Percentiles rank a stretch among this genome's conserved stretches.
Evolutionary conservation across 2,329 filamentous ascomycete genomes (phyloP).

Genomic region (Colletotrichum noveboracense): DNA sequence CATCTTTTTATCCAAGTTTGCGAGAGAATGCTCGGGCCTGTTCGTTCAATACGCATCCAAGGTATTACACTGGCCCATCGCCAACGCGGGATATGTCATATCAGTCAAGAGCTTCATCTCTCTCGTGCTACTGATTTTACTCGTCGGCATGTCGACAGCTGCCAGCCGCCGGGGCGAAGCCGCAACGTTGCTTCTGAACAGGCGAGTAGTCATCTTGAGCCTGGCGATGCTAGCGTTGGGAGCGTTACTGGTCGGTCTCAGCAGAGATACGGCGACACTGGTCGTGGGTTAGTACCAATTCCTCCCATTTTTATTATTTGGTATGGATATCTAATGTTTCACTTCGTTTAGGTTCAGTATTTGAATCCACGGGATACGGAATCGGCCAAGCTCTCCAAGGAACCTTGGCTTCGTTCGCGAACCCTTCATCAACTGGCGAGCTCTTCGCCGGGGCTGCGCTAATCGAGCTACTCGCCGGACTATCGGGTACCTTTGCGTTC

Average conservation of each 20-base stretch:
- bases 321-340: not conserved
- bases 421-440: not conserved
- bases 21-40: not conserved
- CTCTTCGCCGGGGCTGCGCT: not conserved
- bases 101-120: not conserved
- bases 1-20: not conserved
- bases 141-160: not conserved
- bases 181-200: not conserved
- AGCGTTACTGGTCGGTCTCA: not conserved
- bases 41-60: not conserved
- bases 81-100: not conserved
- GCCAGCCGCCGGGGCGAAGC: not conserved
- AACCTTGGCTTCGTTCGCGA: not conserved
- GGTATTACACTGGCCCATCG: not conserved
- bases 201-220: not conserved
- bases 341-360: not conserved
- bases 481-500: not conserved
- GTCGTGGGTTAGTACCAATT: not conserved
- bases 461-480: not conserved
- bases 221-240: not conserved
- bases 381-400: not conserved
- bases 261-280: not conserved
- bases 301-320: fast-evolving
- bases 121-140: not conserved
- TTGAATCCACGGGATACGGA: not conserved